A percentile compares a stretch with the other conserved stretches of the same genome.
phyloP scores from a whole-genome alignment of 192 early-diverging fungal genomes.

The Borealophlyctis nickersoniae region DNA sequence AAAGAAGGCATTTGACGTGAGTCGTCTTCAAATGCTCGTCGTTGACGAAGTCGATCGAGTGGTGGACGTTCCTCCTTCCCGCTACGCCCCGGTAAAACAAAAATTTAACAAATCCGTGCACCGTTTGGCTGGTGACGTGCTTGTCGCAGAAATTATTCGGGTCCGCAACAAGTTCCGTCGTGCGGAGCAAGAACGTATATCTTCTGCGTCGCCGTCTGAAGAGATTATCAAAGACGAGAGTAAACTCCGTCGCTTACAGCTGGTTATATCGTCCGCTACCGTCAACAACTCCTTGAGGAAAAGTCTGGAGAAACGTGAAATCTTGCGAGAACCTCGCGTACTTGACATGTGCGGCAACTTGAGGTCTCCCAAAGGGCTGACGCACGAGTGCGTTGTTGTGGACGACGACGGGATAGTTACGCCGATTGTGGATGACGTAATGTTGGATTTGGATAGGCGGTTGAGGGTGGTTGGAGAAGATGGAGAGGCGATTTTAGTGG shows the following conservation, averaged over 20 bases:
- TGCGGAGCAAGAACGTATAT: no score
- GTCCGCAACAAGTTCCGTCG: background rate
- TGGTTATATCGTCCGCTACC: constrained; percentile 68
- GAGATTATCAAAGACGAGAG: constrained; percentile 26
- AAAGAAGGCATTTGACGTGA: constrained; percentile 21
- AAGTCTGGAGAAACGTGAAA: no score
- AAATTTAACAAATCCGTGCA: constrained; percentile 29
- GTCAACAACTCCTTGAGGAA: no score
- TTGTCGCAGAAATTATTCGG: no score
- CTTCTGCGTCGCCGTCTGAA: constrained; percentile 12
- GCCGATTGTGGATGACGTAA: background rate
- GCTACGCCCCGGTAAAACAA: constrained; percentile 29
- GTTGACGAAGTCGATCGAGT: constrained; percentile 48
- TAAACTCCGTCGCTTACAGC: constrained; percentile 34
- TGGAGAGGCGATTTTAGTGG: background rate
- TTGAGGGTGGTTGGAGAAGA: background rate
- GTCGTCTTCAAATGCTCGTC: constrained; percentile 37
- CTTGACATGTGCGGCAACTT: constrained; percentile 54
- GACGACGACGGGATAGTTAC: constrained; percentile 22
- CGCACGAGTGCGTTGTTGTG: constrained; percentile 27
- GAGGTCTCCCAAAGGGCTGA: constrained; percentile 13
- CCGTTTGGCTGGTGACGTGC: no score
- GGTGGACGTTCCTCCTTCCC: constrained; percentile 22
- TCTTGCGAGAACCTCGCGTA: constrained; percentile 58
- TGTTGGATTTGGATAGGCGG: background rate